Conservation (phyloP, 2,329 filamentous ascomycete genomes). For the Sporothrix brasiliensis region DNA sequence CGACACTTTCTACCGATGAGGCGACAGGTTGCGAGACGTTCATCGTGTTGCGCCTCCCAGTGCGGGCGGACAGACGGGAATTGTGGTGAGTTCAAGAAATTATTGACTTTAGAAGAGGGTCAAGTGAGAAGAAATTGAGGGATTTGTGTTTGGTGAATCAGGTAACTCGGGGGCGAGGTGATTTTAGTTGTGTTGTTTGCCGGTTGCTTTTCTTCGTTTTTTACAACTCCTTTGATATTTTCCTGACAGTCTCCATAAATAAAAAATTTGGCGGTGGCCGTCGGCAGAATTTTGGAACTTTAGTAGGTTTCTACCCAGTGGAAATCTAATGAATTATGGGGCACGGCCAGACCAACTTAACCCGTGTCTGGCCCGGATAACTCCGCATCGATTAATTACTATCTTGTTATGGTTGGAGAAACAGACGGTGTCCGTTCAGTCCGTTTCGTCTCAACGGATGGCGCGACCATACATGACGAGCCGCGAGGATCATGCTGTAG, state of each 20-base stretch:
- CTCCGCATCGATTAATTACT: too few relatives aligned
- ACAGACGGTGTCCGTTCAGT: too few relatives aligned
- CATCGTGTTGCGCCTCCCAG: constrained; percentile 48
- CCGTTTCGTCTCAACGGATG: too few relatives aligned
- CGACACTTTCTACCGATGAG: constrained; percentile 81
- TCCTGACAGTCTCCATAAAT: not conserved
- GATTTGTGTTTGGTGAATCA: not conserved
- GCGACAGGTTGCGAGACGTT: constrained; percentile 79
- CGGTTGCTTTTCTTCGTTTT: not conserved
- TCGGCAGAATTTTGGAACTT: constrained; percentile 37
- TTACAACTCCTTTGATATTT: too few relatives aligned
- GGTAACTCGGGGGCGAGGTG: not conserved
- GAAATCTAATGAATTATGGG: not conserved
- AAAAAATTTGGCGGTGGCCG: constrained; percentile 38
- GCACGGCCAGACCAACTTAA: not conserved
- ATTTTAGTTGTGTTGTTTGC: not conserved
- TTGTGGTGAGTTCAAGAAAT: too few relatives aligned
- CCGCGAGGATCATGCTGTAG: too few relatives aligned
- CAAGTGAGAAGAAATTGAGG: not conserved
- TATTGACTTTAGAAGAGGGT: not conserved
- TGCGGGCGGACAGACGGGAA: not conserved
- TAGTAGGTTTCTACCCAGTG: not conserved
- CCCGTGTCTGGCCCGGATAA: too few relatives aligned
- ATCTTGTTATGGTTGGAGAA: too few relatives aligned
- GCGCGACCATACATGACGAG: too few relatives aligned